A percentile compares a stretch with the other conserved stretches of the same genome.
These are phyloP conservation scores for Aspergillus alliaceus DNA, from an alignment of 2,329 filamentous ascomycete genomes.

Conservation along the genomic window DNA sequence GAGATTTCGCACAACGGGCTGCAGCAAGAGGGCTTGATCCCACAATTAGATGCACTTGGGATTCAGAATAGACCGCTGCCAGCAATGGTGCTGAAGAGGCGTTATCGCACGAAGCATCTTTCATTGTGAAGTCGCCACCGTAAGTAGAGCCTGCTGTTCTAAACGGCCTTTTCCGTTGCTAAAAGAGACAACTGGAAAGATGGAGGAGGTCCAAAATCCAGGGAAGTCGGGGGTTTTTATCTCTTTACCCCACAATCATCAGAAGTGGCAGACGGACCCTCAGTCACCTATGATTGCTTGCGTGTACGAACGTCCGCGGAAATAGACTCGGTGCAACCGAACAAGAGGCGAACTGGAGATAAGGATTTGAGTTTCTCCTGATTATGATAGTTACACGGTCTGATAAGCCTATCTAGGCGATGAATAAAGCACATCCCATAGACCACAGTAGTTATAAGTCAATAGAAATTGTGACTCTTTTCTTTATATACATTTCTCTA, in stretches of 20 bases:
- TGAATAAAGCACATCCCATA: constrained; percentile 9
- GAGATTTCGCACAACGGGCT: constrained; percentile 73
- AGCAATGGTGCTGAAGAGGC: constrained; percentile 33
- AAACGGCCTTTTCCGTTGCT: background rate
- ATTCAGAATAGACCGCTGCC: constrained; percentile 40
- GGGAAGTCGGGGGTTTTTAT: background rate
- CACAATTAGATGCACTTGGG: constrained; percentile 73
- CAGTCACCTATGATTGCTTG: constrained; percentile 7
- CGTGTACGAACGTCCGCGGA: constrained; percentile 19
- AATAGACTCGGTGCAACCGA: constrained; percentile 16
- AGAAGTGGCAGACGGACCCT: background rate
- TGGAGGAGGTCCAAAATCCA: too few relatives aligned
- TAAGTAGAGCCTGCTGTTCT: constrained; percentile 10
- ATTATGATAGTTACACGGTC: constrained; percentile 6
- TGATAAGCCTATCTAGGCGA: constrained; percentile 19
- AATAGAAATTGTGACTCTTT: constrained; percentile 4
- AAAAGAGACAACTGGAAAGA: background rate
- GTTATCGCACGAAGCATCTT: constrained; percentile 26
- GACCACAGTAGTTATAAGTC: background rate
- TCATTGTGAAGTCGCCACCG: constrained; percentile 29
- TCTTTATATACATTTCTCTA: constrained; percentile 25
- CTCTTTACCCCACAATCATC: background rate
- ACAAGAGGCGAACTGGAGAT: constrained; percentile 16
- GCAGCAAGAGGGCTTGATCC: constrained; percentile 87
- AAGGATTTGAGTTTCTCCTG: constrained; percentile 12